A percentile compares a stretch with the other conserved stretches of the same genome.
Evolutionary conservation across 2,329 filamentous ascomycete species (phyloP).

Genomic region (Ceratocystiopsis sp.): DNA sequence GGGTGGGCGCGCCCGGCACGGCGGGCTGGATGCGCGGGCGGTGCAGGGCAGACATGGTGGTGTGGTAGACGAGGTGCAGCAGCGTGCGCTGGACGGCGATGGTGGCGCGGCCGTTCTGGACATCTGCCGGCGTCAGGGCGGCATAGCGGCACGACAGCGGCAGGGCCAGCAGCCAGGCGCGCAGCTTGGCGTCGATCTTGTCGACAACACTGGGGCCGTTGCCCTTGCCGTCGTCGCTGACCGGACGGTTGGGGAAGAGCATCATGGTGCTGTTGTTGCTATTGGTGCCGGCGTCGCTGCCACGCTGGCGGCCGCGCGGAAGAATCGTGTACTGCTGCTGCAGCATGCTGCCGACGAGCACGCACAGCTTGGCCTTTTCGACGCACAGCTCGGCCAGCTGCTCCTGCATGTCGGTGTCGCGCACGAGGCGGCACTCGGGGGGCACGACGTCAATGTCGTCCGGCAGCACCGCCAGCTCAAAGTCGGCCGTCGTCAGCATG

Average conservation of each 20-base stretch:
- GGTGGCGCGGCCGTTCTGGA: constrained; percentile 42
- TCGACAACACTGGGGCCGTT: constrained; percentile 51
- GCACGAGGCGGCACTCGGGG: constrained; percentile 50
- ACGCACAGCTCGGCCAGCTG: constrained; percentile 80
- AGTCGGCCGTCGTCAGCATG: constrained; percentile 71
- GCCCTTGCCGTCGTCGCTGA: constrained; percentile 37
- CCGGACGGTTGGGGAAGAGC: constrained; percentile 74
- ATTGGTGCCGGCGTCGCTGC: background rate
- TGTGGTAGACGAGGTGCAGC: constrained; percentile 85
- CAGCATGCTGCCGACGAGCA: constrained; percentile 78
- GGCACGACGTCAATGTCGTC: constrained; percentile 53
- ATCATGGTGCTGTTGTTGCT: constrained; percentile 54
- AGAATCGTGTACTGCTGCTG: constrained; percentile 85
- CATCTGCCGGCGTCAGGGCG: constrained; percentile 33
- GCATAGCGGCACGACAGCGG: constrained; percentile 56
- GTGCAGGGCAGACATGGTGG: constrained; percentile 78
- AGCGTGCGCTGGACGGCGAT: constrained; percentile 61
- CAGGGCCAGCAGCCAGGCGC: constrained; percentile 58
- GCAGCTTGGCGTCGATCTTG: constrained; percentile 61
- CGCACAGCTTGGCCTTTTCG: constrained; percentile 74
- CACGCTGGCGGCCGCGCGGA: constrained; percentile 61
- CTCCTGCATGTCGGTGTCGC: constrained; percentile 55
- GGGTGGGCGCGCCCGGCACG: constrained; percentile 35
- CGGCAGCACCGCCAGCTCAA: constrained; percentile 56
- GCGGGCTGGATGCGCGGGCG: constrained; percentile 78